These are phyloP conservation scores for Populus simonii DNA, from an alignment of 345 rosid species.

Conservation along the genomic window DNA sequence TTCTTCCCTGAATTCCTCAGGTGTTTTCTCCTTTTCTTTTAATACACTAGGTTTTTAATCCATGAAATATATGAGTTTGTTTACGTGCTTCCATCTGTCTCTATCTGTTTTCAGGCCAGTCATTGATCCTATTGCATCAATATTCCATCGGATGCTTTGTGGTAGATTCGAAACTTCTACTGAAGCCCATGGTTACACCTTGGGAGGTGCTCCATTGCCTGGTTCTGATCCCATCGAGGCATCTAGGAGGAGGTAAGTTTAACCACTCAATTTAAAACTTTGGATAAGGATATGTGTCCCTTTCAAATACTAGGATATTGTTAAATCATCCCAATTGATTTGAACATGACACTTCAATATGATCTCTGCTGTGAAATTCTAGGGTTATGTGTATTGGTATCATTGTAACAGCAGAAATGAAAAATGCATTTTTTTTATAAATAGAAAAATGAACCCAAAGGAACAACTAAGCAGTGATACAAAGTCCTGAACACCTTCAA, in stretches of 20 bases:
- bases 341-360: not conserved
- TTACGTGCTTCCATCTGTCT: conserved; percentile 8
- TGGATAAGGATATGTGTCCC: not conserved
- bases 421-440: not conserved
- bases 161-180: conserved; percentile 54
- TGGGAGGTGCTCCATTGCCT: conserved; percentile 72
- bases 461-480: not conserved
- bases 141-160: conserved; percentile 80
- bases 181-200: conserved; percentile 47
- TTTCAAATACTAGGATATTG: not conserved
- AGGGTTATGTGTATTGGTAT: not conserved
- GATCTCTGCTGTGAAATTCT: not conserved
- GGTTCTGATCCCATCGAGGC: conserved; percentile 96
- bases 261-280: not conserved
- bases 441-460: not conserved
- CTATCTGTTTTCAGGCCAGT: conserved; percentile 55
- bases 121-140: conserved; percentile 72
- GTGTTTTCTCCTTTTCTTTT: conserved; percentile 30
- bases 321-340: not conserved
- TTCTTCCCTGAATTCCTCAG: conserved; percentile 89
- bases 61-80: not conserved
- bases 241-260: conserved; percentile 79
- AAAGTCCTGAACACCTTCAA: not conserved
- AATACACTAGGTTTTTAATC: not conserved
- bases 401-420: not conserved